A percentile compares a stretch with the other conserved stretches of the same genome.
Conservation (phyloP, 306 rosid species). For the Rosa lucieae region DNA sequence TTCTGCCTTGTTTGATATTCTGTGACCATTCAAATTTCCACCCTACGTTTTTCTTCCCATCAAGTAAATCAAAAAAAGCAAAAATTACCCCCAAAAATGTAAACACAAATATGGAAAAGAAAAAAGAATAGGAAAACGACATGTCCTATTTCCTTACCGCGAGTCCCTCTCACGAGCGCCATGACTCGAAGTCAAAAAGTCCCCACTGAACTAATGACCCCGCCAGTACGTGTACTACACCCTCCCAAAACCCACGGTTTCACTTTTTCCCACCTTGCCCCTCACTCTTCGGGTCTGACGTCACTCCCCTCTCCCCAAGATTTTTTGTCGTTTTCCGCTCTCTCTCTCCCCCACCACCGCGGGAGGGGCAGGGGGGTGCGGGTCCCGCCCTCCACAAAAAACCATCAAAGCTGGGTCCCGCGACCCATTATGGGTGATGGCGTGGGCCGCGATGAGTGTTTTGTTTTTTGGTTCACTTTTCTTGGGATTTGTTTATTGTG, state of each 20-base stretch:
- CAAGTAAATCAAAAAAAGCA: background rate
- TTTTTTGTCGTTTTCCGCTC: slow-evolving; percentile 56
- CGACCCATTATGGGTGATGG: slow-evolving; percentile 29
- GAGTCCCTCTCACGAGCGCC: slow-evolving; percentile 34
- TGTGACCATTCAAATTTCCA: background rate
- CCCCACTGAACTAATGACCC: background rate
- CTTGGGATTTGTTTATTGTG: slow-evolving; percentile 29
- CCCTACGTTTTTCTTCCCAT: background rate
- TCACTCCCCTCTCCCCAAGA: slow-evolving; percentile 15
- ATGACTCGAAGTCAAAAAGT: slow-evolving; percentile 5
- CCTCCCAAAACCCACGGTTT: slow-evolving; percentile 50
- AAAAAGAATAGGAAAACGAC: background rate
- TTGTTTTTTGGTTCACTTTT: slow-evolving; percentile 3
- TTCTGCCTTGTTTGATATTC: background rate
- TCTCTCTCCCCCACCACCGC: slow-evolving; percentile 9
- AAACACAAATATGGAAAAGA: background rate
- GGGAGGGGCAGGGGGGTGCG: background rate
- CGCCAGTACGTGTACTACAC: slow-evolving; percentile 14
- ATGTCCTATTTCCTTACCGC: background rate
- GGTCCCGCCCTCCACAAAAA: slow-evolving; percentile 28
- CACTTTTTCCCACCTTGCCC: slow-evolving; percentile 54
- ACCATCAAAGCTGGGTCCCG: slow-evolving; percentile 31
- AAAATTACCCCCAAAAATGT: background rate
- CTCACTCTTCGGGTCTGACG: slow-evolving; percentile 34
- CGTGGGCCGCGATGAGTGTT: slow-evolving; percentile 16